Percentiles rank a stretch among this genome's conserved stretches.
phyloP scores from a whole-genome alignment of 805 yeast genomes.

The Kuraishia piskuri region DNA sequence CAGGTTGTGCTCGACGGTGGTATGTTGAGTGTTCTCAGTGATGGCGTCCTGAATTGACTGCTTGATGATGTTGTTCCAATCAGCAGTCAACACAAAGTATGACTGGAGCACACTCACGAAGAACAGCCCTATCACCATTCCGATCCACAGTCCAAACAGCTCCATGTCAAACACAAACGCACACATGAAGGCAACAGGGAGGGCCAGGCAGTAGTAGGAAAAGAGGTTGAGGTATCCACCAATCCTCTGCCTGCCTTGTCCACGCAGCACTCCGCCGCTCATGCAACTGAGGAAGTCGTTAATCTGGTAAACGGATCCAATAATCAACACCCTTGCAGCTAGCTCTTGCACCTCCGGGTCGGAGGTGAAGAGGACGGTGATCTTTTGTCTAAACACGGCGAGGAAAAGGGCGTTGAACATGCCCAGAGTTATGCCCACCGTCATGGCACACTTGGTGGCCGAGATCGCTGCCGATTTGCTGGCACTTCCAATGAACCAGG shows the following conservation, averaged over 20 bases:
- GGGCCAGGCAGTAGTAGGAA: conserved; percentile 63
- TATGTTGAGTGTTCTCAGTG: neutral
- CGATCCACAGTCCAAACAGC: conserved; percentile 26
- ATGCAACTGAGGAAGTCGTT: conserved; percentile 41
- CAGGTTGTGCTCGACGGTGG: neutral
- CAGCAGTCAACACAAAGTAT: conserved; percentile 28
- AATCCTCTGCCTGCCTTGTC: conserved; percentile 50
- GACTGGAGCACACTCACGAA: conserved; percentile 23
- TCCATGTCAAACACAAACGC: conserved; percentile 40
- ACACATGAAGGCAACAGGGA: conserved; percentile 57
- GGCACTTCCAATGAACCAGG: conserved; percentile 64
- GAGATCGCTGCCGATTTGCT: conserved; percentile 20
- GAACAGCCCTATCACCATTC: conserved; percentile 22
- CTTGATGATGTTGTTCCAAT: conserved; percentile 33
- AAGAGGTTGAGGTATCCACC: conserved; percentile 46
- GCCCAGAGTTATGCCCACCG: conserved; percentile 16
- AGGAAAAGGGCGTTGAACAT: conserved; percentile 16
- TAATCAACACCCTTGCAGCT: conserved; percentile 18
- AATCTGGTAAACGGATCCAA: conserved; percentile 30
- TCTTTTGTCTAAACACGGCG: conserved; percentile 14
- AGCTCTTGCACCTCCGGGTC: conserved; percentile 19
- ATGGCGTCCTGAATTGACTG: conserved; percentile 33
- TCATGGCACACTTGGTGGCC: conserved; percentile 19
- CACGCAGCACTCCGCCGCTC: conserved; percentile 46
- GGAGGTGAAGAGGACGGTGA: conserved; percentile 22